Conservation (phyloP, 2,329 filamentous ascomycete genomes). For the Albifimbria verrucaria region DNA sequence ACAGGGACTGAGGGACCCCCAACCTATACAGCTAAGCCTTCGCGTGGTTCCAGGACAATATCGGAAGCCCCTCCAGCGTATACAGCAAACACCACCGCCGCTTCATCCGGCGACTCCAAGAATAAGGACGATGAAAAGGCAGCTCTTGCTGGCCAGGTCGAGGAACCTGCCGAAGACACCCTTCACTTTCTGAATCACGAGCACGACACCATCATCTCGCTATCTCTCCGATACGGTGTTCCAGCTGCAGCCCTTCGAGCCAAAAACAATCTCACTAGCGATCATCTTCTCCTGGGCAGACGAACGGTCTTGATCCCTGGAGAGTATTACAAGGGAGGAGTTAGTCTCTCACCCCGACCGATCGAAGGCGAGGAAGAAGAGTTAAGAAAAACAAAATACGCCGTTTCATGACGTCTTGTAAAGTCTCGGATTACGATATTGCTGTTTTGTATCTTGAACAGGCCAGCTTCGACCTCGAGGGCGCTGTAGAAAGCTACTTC, state of each 20-base stretch:
- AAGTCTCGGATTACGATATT: slow-evolving; percentile 73
- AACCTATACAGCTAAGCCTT: slow-evolving; percentile 48
- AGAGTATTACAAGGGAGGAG: slow-evolving; percentile 62
- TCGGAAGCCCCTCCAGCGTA: slow-evolving; percentile 38
- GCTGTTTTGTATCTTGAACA: slow-evolving; percentile 74
- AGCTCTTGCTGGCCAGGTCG: slow-evolving; percentile 20
- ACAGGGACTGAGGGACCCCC: slow-evolving; percentile 67
- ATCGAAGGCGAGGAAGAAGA: slow-evolving; percentile 74
- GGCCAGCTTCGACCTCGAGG: slow-evolving; percentile 61
- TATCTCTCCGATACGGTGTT: slow-evolving; percentile 70
- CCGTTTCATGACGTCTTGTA: slow-evolving; percentile 76
- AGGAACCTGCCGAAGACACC: slow-evolving; percentile 54
- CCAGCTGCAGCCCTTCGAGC: slow-evolving; percentile 59
- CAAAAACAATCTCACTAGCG: slow-evolving; percentile 67
- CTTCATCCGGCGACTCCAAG: not conserved
- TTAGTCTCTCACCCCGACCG: slow-evolving; percentile 66
- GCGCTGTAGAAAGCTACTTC: slow-evolving; percentile 60
- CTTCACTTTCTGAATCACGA: slow-evolving; percentile 71
- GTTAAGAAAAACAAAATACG: slow-evolving; percentile 66
- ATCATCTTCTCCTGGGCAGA: slow-evolving; percentile 67
- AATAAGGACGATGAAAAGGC: slow-evolving; percentile 20
- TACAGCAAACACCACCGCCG: slow-evolving; percentile 14
- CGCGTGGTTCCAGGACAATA: slow-evolving; percentile 18
- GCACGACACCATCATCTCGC: slow-evolving; percentile 63
- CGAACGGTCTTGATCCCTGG: slow-evolving; percentile 70